Evolutionary conservation across 2,329 filamentous ascomycete genomes (phyloP), one percentile per base, ranked within the genome.

Genomic region (Monosporascus sp.): DNA sequence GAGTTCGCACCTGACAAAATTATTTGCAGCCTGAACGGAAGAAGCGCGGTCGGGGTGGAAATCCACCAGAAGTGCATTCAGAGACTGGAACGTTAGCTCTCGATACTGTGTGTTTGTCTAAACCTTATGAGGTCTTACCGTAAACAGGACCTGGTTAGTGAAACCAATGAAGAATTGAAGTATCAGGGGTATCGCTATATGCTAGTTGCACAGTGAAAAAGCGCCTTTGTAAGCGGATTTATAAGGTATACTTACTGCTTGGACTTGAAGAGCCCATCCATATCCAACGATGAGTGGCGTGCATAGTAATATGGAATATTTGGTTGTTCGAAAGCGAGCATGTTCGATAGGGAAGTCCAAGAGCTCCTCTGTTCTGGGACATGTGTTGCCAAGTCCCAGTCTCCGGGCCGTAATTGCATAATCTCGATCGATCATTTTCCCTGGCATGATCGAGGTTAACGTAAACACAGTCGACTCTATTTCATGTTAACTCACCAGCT

Each of bases 91-190:
- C 22, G 9, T 43, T 9, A 43, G 40, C 11, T 40, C 37, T 3
- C 7, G 17, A 19, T 40, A 8, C 38, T 19, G 17, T 7, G 17
- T 5, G 17, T 20, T 40, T 20, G 17, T 19, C 7, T 40, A n/a
- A 20, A n/a, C 14, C 6, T 43, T 43, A 20, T 14, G 14, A 20
- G 17, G 9, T 20, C 19, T 40, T 47, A 51, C 53, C 14, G 53
- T 58, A 34, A 51, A 58, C 27, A 56, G 44, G 14, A 45, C n/a
- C 22, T 58, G 51, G 17, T 49, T 49, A 5, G 53, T 53, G 17
- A 61, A 48, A 2, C 56, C 58, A 27, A 59, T 59, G 40, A 60
- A 48, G 45, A 60, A 59, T 37, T 59, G 58, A 27, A 54, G 48
- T 11, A 59, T 43, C 9, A 59, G 38, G 27, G 53, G 51, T 4